Base-by-base conservation (phyloP, 352 stramenopile species). In the Phytophthora syringae region DNA sequence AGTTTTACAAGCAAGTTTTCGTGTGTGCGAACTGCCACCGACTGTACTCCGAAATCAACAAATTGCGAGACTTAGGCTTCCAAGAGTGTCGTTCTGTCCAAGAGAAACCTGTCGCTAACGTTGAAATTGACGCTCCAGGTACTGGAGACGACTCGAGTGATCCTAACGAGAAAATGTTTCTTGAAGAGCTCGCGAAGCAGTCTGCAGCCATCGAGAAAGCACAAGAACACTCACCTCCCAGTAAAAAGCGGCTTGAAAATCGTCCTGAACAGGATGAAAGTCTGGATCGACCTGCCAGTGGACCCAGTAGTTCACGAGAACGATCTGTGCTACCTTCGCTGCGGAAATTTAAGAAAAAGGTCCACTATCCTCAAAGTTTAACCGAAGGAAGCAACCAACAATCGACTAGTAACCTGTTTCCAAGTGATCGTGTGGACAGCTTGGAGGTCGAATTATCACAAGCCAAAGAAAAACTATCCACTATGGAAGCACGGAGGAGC, bases 1-100 rank as follows among this genome's bases (percentile, higher is more conserved):
- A 82, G 22, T 95, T 89, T 48, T 93, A 95, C 72, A 93, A 92
- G 57, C 86, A 92, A 67, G 83, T 90, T 9, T 37, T 56, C 0
- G 83, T 95, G 10, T 95, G 86, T 27, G 34, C 64, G 16, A 93
- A 95, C 52, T 95, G 86, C 57, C 80, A 91, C 61, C 74, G 69
- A 32, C 70, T 93, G 22, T 95, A 93, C 50, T 76, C 72, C 1
- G 70, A 87, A 36, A 64, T 93, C 40, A 79, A 86, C 34, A 67
- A 59, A 54, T 36, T 80, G 15, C 76, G 86, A 0, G 80, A 90
- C 21, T 60, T 59, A 15, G 78, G 74, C 0, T 95, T 95, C 53
- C 72, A 66, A 28, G 49, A 21, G 11, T 15, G 30, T 25, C 59
- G 12, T 0, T 48, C 21, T 36, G 12, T n/a, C 15, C 34, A 22